Evolutionary conservation across 495 filamentous ascomycete species (phyloP).

Genomic region (Entonaema liquescens): DNA sequence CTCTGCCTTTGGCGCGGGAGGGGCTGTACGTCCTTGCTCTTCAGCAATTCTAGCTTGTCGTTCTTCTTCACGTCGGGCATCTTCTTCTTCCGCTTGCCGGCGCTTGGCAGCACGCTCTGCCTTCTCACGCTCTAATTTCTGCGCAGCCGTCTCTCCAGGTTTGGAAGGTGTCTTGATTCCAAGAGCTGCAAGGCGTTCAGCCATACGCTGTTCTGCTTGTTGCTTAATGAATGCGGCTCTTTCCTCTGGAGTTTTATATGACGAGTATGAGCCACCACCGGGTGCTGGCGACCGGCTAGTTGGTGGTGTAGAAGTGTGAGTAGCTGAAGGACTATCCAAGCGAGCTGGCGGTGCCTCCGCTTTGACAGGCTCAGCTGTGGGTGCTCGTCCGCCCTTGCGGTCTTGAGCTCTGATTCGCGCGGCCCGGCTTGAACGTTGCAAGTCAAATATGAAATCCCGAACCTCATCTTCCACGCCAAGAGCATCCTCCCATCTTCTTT

Average conservation of each 20-base stretch:
- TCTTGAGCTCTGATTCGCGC: constrained; percentile 78
- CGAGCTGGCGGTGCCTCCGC: constrained; percentile 52
- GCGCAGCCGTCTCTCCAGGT: constrained; percentile 76
- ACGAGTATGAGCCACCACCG: constrained; percentile 68
- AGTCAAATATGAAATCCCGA: constrained; percentile 95
- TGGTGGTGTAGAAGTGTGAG: constrained; percentile 57
- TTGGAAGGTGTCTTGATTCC: constrained; percentile 83
- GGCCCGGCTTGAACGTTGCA: constrained; percentile 83
- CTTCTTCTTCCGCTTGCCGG: constrained; percentile 91
- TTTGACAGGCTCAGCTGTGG: constrained; percentile 56
- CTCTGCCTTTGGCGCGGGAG: constrained; percentile 61
- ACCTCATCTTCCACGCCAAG: constrained; percentile 96
- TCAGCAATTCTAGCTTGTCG: constrained; percentile 85
- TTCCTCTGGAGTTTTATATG: constrained; percentile 91
- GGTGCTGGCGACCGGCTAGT: constrained; percentile 48
- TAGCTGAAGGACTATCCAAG: constrained; percentile 51
- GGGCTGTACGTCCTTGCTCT: constrained; percentile 76
- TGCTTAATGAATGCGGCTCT: constrained; percentile 95
- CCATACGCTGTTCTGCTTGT: constrained; percentile 96
- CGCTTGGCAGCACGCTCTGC: constrained; percentile 87
- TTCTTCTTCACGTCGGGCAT: constrained; percentile 87
- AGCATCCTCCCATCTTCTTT: constrained; percentile 93
- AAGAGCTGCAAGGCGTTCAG: constrained; percentile 93
- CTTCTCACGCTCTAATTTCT: constrained; percentile 87
- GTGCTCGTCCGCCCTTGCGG: constrained; percentile 54